phyloP scores from a whole-genome alignment of 208 protist genomes.

The Trypanosoma caninum region DNA sequence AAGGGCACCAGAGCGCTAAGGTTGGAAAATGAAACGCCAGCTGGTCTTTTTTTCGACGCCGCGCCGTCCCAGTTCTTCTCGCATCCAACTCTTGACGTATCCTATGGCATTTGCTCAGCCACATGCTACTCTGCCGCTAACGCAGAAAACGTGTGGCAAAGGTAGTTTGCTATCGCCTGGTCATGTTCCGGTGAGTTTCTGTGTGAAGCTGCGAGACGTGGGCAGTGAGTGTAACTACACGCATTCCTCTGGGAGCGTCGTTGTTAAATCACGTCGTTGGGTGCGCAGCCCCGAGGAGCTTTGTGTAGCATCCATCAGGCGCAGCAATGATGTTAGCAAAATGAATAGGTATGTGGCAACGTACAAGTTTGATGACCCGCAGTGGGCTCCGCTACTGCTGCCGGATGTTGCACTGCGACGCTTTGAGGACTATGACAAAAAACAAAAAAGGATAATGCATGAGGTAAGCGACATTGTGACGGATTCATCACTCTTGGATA shows the following conservation, averaged over 20 bases:
- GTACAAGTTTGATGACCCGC: constrained; percentile 87
- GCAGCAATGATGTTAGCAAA: constrained; percentile 73
- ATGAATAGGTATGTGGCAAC: constrained; percentile 82
- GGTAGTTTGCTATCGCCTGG: neutral
- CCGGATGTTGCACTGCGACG: constrained; percentile 52
- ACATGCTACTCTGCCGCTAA: constrained; percentile 46
- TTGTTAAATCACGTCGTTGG: constrained; percentile 53
- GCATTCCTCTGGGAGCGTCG: neutral
- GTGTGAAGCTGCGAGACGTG: constrained; percentile 6
- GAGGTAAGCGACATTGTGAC: neutral
- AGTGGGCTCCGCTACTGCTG: constrained; percentile 77
- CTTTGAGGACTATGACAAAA: constrained; percentile 1
- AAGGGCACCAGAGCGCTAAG: neutral
- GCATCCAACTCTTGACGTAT: constrained; percentile 61
- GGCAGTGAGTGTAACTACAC: constrained; percentile 9
- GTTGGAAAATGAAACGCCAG: constrained; percentile 10
- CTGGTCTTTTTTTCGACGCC: neutral
- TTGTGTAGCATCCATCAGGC: constrained; percentile 67
- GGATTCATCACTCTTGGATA: too few species aligned
- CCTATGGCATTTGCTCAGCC: constrained; percentile 68
- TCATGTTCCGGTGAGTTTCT: neutral
- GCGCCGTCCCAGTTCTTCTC: constrained; percentile 18
- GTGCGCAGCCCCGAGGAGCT: constrained; percentile 81
- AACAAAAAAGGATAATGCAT: neutral
- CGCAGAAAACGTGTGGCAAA: neutral